Evolutionary conservation across 257 asterid species (phyloP), one percentile per base, ranked within the genome.

Genomic region (Solanum virginianum): DNA sequence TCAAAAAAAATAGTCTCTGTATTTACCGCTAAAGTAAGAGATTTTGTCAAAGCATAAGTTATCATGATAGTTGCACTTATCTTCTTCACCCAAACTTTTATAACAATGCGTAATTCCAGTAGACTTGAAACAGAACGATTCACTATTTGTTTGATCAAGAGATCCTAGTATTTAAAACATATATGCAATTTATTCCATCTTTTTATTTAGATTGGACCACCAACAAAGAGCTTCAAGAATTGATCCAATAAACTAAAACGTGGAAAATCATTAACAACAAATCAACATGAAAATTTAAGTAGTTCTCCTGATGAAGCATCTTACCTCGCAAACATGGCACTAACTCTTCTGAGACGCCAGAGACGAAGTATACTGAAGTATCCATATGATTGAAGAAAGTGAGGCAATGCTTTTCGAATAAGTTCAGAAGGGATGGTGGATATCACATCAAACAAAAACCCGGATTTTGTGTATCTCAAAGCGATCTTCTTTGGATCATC

Each of bases 321-420:
- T 53, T 82, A 93, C 98, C 94, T 90, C 15, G 91, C 90, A 84
- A 94, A 94, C 94, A 94, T 87, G 24, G 89, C 83, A 77, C 98
- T 91, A 75, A 91, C 98, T 90, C 98, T 88, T 79, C 94, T 86
- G 85, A 94, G 94, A 80, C 97, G 98, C 98, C 98, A 94, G 82
- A 94, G 95, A 10, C 97, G 97, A 82, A 94, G 97, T 90, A 94
- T 88, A 54, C 88, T 90, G 84, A 94, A 86, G 88, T 89, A 93
- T 70, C 91, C 94, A 86, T 88, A 92, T 12, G 88, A 82, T 47
- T 88, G 86, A n/a, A 83, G 51, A 55, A 79, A 43, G 15, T 53
- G 20, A 13, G 98, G 97, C 49, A 90, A 71, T 63, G 88, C 15
- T 6, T 41, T 71, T 32, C 84, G 86, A 24, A 91, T 88, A 80